Conservation (phyloP, 108 stramenopile genomes). For the Aurantiochytrium sp. region DNA sequence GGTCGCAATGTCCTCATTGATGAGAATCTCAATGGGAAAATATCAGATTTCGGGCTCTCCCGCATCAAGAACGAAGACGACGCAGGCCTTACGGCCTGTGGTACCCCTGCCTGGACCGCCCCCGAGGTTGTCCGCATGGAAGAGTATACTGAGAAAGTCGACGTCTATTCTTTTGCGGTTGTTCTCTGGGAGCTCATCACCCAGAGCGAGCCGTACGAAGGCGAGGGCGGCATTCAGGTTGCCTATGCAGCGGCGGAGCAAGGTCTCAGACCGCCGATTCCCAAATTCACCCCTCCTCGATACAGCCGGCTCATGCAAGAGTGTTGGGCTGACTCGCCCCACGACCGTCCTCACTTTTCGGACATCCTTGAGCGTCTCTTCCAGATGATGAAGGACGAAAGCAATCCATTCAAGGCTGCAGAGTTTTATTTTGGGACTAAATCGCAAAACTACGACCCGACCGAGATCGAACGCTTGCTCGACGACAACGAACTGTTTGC, state of each 20-base stretch:
- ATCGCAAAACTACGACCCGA: background rate
- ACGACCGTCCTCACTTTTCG: background rate
- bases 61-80: conserved; percentile 5
- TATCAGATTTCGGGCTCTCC: conserved; percentile 25
- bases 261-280: conserved; percentile 23
- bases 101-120: conserved; percentile 28
- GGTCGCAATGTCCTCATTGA: conserved; percentile 20
- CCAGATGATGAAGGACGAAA: conserved; percentile 21
- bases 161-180: conserved; percentile 28
- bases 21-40: conserved; percentile 23
- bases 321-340: conserved; percentile 21
- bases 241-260: conserved; percentile 18
- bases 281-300: background rate
- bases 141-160: conserved; percentile 26
- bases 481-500: background rate
- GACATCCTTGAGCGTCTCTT: conserved; percentile 12
- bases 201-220: background rate
- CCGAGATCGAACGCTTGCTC: background rate
- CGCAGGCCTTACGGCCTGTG: conserved; percentile 21
- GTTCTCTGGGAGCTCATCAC: conserved; percentile 26
- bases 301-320: conserved; percentile 19
- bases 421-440: background rate
- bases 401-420: background rate
- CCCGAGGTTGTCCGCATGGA: conserved; percentile 25
- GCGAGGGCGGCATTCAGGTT: conserved; percentile 7